Base-by-base conservation (phyloP, 176 grass and related monocot species). In the bread wheat (Triticum aestivum) region DNA sequence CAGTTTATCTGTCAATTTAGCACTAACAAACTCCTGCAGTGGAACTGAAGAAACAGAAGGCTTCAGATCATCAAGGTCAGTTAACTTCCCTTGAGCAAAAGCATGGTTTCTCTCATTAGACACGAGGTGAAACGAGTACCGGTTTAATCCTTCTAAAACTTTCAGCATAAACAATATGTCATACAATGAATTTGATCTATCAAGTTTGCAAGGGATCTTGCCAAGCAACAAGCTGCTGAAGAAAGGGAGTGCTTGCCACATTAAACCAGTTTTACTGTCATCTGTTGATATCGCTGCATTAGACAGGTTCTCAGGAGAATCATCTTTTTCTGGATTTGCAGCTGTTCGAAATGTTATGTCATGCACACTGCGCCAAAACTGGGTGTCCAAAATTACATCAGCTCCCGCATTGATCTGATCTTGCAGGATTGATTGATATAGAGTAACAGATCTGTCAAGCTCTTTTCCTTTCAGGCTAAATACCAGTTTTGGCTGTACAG, bases 81-180 rank as follows among this genome's bases (percentile, higher is more conserved):
- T 80, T 79, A 92, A 85, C 65, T 38, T 89, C 61, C 97, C 97
- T 52, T 90, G 76, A 42, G 92, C 69, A 86, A 94, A 99, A 82
- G 85, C 84, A 81, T 81, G 49, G 47, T 87, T 88, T 87, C 84
- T 93, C 75, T 93, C 92, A 69, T 93, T 77, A 83, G 73, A 90
- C 44, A 90, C 32, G 0, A 99, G 83, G 75, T 94, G 78, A 87
- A 84, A 89, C 5, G 85, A 94, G 71, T 87, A 92, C 11, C 52
- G 88, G 80, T 99, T 99, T 72, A 99, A 77, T 21, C 97, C 97
- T 80, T 99, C 94, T 61, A 99, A 45, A 76, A 92, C 82, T 82
- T 94, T 94, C 24, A 99, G 64, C 90, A 99, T 94, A 91, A 96
- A 99, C 47, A 99, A 88, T 87, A 96, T 91, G 86, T 96, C 97